phyloP scores from a whole-genome alignment of 345 rosid species.

The Brassica carinata region DNA sequence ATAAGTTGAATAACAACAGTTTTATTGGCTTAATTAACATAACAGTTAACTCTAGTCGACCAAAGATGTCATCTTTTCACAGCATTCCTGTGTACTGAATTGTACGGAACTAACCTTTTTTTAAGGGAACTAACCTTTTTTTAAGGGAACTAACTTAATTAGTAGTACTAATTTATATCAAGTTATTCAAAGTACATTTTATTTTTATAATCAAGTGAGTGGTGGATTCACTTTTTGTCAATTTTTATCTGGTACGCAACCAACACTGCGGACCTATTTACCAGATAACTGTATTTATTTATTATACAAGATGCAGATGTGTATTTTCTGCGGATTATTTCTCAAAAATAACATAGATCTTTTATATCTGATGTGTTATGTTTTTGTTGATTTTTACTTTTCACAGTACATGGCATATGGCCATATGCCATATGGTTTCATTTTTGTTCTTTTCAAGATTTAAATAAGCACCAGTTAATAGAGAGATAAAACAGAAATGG shows the following conservation, averaged over 20 bases:
- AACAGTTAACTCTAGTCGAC: neutral
- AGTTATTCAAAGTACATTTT: neutral
- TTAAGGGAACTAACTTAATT: neutral
- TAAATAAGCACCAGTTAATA: neutral
- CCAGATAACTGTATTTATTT: neutral
- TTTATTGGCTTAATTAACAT: neutral
- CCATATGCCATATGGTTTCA: neutral
- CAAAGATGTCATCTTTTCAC: neutral
- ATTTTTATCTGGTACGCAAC: neutral
- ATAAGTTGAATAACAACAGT: neutral
- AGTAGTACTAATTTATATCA: neutral
- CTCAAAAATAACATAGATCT: too few relatives aligned
- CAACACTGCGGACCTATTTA: neutral
- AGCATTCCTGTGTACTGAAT: neutral
- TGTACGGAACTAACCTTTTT: neutral
- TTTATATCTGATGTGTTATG: too few relatives aligned
- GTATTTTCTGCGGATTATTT: too few relatives aligned
- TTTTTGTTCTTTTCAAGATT: neutral
- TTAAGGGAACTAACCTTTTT: neutral
- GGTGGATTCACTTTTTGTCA: neutral
- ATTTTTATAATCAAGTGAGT: neutral
- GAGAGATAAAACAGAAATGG: slow-evolving; percentile 16
- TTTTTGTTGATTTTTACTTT: too few relatives aligned
- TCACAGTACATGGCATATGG: too few relatives aligned
- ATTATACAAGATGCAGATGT: too few relatives aligned